These are phyloP conservation scores for Rhodotorula graminis DNA, from an alignment of 768 basidiomycete genomes.

Conservation along the genomic window DNA sequence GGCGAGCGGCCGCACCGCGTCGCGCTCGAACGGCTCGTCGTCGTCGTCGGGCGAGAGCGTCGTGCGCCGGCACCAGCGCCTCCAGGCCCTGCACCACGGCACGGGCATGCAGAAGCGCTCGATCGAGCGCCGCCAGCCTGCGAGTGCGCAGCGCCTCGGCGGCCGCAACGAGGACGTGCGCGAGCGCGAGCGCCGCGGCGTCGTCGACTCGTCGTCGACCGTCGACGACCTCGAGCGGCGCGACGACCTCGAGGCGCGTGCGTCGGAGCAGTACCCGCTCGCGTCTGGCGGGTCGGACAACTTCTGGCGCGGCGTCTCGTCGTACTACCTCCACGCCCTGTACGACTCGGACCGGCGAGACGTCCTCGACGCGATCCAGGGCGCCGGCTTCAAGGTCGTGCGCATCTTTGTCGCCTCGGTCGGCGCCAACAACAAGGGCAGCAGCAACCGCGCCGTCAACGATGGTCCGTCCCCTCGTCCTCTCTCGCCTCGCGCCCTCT, in stretches of 20 bases:
- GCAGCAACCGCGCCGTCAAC: slow-evolving; percentile 26
- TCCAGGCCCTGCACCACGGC: not conserved
- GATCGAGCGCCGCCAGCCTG: not conserved
- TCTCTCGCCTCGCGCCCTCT: not conserved
- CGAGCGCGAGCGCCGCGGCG: not conserved
- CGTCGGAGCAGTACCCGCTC: not conserved
- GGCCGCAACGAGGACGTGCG: not conserved
- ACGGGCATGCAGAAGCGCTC: slow-evolving; percentile 2
- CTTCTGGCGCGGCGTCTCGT: slow-evolving; percentile 40
- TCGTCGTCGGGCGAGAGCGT: not conserved
- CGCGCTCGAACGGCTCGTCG: not conserved
- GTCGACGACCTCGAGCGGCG: not conserved
- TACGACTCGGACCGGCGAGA: slow-evolving; percentile 27
- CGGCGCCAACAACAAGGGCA: slow-evolving; percentile 39
- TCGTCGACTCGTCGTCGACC: not conserved
- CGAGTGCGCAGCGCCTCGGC: not conserved
- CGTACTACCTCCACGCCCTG: slow-evolving; percentile 42
- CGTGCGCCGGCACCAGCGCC: not conserved
- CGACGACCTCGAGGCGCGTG: not conserved
- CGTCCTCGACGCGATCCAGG: slow-evolving; percentile 42
- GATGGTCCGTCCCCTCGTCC: slow-evolving; percentile 22
- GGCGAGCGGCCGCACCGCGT: not conserved
- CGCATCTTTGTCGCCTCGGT: slow-evolving; percentile 41
- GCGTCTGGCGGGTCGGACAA: not conserved
- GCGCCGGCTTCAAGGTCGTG: slow-evolving; percentile 40